Percentiles rank a stretch among this genome's conserved stretches.
Conservation (phyloP, 2,329 filamentous ascomycete genomes). For the Metarhizium anisopliae region DNA sequence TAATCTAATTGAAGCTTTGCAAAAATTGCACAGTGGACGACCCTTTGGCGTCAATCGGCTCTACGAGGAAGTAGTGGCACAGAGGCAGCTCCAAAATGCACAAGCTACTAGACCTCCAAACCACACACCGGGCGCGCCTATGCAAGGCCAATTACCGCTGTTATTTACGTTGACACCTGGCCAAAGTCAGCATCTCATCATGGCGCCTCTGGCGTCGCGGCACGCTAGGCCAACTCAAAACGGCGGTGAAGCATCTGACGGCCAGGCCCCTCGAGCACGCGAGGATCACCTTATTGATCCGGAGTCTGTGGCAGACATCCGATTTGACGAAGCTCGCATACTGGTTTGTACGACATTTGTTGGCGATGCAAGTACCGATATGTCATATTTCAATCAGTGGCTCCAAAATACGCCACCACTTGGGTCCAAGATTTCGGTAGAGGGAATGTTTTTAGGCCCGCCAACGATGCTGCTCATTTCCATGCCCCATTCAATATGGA, state of each 20-base stretch:
- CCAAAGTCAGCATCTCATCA: constrained; percentile 41
- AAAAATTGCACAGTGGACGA: constrained; percentile 41
- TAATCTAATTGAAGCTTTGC: constrained; percentile 45
- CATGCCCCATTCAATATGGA: constrained; percentile 56
- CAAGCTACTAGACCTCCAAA: constrained; percentile 36
- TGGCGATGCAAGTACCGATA: constrained; percentile 55
- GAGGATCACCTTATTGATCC: constrained; percentile 36
- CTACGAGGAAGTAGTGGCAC: constrained; percentile 43
- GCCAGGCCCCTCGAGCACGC: constrained; percentile 12
- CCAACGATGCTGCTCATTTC: constrained; percentile 59
- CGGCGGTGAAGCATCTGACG: constrained; percentile 15
- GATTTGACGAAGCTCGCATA: constrained; percentile 54
- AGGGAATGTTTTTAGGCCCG: constrained; percentile 60
- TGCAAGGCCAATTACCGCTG: constrained; percentile 33
- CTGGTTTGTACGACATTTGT: constrained; percentile 59
- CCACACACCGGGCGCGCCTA: constrained; percentile 27
- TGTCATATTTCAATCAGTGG: constrained; percentile 59
- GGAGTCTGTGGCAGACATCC: constrained; percentile 42
- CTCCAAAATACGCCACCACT: constrained; percentile 49
- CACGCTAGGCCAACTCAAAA: constrained; percentile 19
- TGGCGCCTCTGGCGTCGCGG: constrained; percentile 36
- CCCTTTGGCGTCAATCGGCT: constrained; percentile 48
- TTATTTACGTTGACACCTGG: constrained; percentile 48
- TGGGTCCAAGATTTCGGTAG: constrained; percentile 50
- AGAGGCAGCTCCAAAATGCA: constrained; percentile 34